These are phyloP conservation scores for Saccharomyces mikatae DNA, from an alignment of 805 yeast species.

Conservation along the genomic window DNA sequence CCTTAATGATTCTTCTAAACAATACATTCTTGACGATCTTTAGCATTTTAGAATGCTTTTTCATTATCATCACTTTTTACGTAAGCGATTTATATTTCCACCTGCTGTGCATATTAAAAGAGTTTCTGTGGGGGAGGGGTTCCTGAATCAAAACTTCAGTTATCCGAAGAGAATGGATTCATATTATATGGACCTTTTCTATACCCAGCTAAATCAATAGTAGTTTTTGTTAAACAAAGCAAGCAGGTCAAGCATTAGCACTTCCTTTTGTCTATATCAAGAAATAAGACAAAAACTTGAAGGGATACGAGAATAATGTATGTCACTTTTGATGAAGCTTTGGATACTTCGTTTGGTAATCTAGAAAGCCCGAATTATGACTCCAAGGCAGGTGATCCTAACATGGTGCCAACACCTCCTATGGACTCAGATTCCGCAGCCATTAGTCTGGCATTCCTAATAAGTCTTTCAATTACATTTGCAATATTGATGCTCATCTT, in stretches of 20 bases:
- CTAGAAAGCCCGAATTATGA: neutral
- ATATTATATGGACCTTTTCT: neutral
- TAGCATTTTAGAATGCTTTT: neutral
- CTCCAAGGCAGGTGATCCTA: neutral
- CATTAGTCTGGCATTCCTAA: slow-evolving; percentile 28
- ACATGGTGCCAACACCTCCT: slow-evolving; percentile 14
- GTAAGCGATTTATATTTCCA: neutral
- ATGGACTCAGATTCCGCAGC: slow-evolving; percentile 23
- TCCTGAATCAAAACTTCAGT: neutral
- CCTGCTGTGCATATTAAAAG: neutral
- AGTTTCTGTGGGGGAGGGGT: neutral
- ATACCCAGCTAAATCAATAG: neutral
- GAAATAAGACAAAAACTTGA: neutral
- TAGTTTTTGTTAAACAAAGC: neutral
- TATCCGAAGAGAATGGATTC: neutral
- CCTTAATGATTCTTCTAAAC: neutral
- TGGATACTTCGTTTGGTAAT: neutral
- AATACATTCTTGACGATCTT: neutral
- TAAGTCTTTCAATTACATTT: slow-evolving; percentile 30
- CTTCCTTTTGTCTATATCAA: neutral
- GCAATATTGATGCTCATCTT: slow-evolving; percentile 28
- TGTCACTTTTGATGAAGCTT: neutral
- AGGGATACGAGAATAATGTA: neutral
- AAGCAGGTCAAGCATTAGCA: neutral
- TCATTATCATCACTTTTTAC: neutral